These are phyloP conservation scores for Gossypium aridum DNA, from an alignment of 441 rosid species.

Conservation along the genomic window DNA sequence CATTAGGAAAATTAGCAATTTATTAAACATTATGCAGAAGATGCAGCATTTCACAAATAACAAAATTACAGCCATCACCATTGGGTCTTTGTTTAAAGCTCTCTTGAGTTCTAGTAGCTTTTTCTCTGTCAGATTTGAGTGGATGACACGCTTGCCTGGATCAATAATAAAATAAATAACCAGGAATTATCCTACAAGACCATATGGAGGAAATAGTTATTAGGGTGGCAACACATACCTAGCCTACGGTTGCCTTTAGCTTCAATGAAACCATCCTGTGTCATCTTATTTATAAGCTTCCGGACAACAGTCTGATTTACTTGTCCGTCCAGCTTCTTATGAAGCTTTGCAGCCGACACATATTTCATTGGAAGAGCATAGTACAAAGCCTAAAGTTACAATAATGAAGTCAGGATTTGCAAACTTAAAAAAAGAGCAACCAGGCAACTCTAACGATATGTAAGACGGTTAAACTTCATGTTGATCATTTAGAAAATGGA, in stretches of 20 bases:
- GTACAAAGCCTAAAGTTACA: slow-evolving; percentile 55
- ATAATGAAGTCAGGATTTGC: slow-evolving; percentile 10
- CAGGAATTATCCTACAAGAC: background rate
- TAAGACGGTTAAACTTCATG: background rate
- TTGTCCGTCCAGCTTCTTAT: slow-evolving; percentile 63
- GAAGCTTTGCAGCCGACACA: slow-evolving; percentile 67
- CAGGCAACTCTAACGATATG: background rate
- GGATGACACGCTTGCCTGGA: slow-evolving; percentile 83
- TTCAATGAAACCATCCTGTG: slow-evolving; percentile 68
- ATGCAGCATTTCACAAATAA: background rate
- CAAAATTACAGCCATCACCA: slow-evolving; percentile 33
- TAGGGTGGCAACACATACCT: slow-evolving; percentile 34
- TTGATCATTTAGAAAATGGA: background rate
- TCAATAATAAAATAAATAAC: background rate
- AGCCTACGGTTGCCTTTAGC: slow-evolving; percentile 73
- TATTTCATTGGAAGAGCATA: slow-evolving; percentile 81
- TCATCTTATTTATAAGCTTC: slow-evolving; percentile 68
- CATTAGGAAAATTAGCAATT: slow-evolving; percentile 5
- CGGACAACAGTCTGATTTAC: slow-evolving; percentile 60
- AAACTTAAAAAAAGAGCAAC: background rate
- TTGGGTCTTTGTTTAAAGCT: slow-evolving; percentile 38
- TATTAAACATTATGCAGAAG: background rate
- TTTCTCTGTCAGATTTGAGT: slow-evolving; percentile 51
- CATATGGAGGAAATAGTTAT: slow-evolving; percentile 11
- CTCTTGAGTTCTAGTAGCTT: slow-evolving; percentile 73